Base-by-base conservation (phyloP, 495 filamentous ascomycete species). In the Pyrenopolyporus hunteri region DNA sequence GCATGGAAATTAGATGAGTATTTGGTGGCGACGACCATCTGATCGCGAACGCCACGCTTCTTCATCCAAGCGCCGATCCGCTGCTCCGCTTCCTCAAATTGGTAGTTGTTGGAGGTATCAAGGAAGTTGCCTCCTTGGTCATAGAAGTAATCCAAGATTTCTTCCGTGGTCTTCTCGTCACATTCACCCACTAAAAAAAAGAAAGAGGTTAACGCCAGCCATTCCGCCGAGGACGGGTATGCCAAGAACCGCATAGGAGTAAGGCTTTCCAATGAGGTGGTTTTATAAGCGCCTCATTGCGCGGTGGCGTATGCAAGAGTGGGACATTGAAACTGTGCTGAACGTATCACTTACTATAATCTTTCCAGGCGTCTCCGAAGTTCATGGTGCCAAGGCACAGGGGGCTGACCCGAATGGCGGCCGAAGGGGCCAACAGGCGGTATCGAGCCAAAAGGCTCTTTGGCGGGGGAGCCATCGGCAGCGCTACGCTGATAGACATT, bases 21-120 rank as follows among this genome's bases (percentile, higher is more conserved):
- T 69, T 91, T 91, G 16, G 89, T 91, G 0, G 88, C 87, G 52
- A 91, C 73, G 55, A 93, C 87, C 69, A 76, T 74, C 54, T 76
- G 63, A 17, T 78, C 72, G 26, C 75, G 74, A 32, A 64, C 63
- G 9, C 71, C 71, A 0, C 75, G 71, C 28, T 70, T 71, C 68
- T 69, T 74, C 80, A 92, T 85, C 89, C 89, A 92, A 54, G 91
- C 89, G 10, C 89, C 89, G 44, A 93, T 74, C 87, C 87, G 90
- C 3, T 64, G 62, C 70, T 93, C 89, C 2, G 86, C 87, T 50
- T 91, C 74, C 56, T 84, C 86, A 51, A 72, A 73, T 60, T 92
- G 87, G 75, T 93, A 92, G 70, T 80, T 83, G 66, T 85, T 89
- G 36, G 86, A 72, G 1, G 88, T 91, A 67, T 93, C 89, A 63